Base-by-base conservation (phyloP, 169 alveolate species). In the Cryptosporidium tyzzeri region DNA sequence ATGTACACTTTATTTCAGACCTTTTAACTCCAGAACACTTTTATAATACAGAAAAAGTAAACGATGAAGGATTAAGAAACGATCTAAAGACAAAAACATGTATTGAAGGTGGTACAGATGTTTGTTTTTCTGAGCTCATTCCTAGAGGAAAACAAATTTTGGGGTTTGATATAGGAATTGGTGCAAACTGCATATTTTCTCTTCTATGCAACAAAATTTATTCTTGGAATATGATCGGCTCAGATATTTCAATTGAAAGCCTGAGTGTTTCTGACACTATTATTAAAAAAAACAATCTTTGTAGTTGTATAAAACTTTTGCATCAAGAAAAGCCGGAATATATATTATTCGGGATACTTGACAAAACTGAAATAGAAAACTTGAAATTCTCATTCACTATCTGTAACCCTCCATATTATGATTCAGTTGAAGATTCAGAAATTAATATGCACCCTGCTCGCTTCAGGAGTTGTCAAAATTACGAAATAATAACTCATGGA, bases 331-430 rank as follows among this genome's bases (percentile, higher is more conserved):
- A 84, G 5, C 75, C 51, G 7, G 65, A 51, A 33, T 18, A 85
- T 23, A 85, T 85, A 33, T 70, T 91, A 23, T 35, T 45, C 3
- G 92, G 91, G 6, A 61, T 91, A 10, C 73, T 92, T 14, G 85
- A 86, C 33, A 26, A 14, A 16, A 31, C 92, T 5, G 67, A 65
- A 21, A n/a, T 80, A 21, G 31, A 26, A 26, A 16, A 59, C 10
- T 44, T 48, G 23, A 61, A 80, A 26, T 87, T 85, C 37, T 71
- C 91, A 16, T 71, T 86, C 44, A 53, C 92, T 18, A 55, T 92
- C 37, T 92, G 94, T 69, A 92, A 92, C n/a, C 94, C 94, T 26
- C 94, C 94, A 1, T 92, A 73, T 41, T 86, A 91, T 35, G 44
- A 26, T 16, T 65, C 84, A 45, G 26, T 18, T 18, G 86, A 59